A percentile compares a stretch with the other conserved stretches of the same genome.
Evolutionary conservation across 2,329 filamentous ascomycete species (phyloP).

Genomic region (Alternaria gaisen): DNA sequence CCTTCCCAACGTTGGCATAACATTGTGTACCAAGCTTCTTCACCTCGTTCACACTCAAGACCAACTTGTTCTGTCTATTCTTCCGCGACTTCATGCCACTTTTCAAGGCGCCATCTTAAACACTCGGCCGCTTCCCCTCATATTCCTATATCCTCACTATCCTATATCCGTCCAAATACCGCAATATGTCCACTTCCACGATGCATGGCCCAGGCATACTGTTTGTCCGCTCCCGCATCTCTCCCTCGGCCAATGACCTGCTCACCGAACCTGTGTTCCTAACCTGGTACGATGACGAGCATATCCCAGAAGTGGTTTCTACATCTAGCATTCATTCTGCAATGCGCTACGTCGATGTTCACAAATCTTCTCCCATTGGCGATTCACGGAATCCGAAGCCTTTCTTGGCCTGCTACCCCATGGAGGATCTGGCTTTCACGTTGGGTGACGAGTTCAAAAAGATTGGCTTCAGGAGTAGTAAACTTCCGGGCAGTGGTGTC

Average conservation of each 20-base stretch:
- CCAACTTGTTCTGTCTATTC: background rate
- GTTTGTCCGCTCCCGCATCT: constrained; percentile 27
- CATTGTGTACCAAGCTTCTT: background rate
- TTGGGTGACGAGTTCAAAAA: constrained; percentile 46
- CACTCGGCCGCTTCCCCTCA: background rate
- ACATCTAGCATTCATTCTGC: constrained; percentile 47
- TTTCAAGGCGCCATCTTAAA: background rate
- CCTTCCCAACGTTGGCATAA: background rate
- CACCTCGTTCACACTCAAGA: background rate
- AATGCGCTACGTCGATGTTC: constrained; percentile 45
- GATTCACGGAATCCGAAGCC: constrained; percentile 35
- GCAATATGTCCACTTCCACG: constrained; percentile 1
- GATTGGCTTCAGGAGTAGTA: constrained; percentile 47
- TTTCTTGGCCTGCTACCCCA: constrained; percentile 50
- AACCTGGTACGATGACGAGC: constrained; percentile 54
- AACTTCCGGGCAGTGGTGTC: constrained; percentile 35
- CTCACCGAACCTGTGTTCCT: constrained; percentile 45
- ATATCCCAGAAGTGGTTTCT: constrained; percentile 50
- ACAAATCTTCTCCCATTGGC: constrained; percentile 25
- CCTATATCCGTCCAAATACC: background rate
- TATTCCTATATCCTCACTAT: background rate
- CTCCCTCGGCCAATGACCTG: constrained; percentile 38
- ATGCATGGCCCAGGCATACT: constrained; percentile 25
- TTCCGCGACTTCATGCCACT: too few relatives aligned
- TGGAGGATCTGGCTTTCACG: constrained; percentile 49